phyloP scores from a whole-genome alignment of 805 yeast species.

The Teunomyces cretensis region DNA sequence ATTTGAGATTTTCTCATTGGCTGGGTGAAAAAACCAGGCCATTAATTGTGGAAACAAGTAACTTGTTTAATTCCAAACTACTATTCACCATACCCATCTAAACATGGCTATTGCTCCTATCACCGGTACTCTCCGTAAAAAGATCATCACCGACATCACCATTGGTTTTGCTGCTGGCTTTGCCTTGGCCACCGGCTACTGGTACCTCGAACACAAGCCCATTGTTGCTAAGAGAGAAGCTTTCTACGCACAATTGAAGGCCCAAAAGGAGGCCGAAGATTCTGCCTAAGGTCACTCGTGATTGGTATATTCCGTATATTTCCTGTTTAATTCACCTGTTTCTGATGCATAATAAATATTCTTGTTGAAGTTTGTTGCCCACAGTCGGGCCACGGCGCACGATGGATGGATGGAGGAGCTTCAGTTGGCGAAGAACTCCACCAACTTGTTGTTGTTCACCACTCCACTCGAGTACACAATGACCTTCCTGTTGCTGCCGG shows the following conservation, averaged over 20 bases:
- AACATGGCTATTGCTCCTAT: constrained; percentile 82
- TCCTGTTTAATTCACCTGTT: neutral
- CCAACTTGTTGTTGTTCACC: constrained; percentile 3
- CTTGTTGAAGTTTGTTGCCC: neutral
- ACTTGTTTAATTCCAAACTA: neutral
- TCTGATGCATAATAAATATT: neutral
- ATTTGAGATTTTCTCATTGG: constrained; percentile 3
- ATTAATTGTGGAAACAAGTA: neutral
- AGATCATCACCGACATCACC: constrained; percentile 74
- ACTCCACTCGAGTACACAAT: constrained; percentile 41
- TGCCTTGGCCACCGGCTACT: constrained; percentile 59
- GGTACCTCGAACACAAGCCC: constrained; percentile 88
- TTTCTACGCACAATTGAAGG: constrained; percentile 77
- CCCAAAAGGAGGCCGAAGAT: constrained; percentile 65
- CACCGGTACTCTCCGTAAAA: constrained; percentile 78
- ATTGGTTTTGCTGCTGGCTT: constrained; percentile 66
- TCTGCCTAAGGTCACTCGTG: constrained; percentile 18
- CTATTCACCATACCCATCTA: neutral
- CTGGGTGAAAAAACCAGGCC: constrained; percentile 1
- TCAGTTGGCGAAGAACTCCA: constrained; percentile 1
- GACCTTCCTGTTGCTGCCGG: constrained; percentile 31
- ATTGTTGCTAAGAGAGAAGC: constrained; percentile 75
- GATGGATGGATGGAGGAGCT: too few species aligned
- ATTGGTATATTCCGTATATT: too few species aligned
- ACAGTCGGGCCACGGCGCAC: too few species aligned